A percentile compares a stretch with the other conserved stretches of the same genome.
Evolutionary conservation across 2,329 filamentous ascomycete species (phyloP).

Genomic region (Fusarium sarcochroum): DNA sequence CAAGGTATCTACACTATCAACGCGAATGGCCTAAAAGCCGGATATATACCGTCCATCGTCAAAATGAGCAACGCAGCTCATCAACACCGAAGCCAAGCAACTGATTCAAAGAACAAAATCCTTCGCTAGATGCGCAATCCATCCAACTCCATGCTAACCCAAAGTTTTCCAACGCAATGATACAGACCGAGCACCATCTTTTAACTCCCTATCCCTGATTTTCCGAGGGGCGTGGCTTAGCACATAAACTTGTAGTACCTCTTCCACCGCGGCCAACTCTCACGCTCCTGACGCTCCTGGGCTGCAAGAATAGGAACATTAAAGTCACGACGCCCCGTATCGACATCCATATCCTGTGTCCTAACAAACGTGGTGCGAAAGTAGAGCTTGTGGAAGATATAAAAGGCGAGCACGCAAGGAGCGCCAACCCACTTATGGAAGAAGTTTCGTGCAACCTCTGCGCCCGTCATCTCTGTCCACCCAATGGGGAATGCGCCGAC

Average conservation of each 20-base stretch:
- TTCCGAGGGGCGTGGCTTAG: conserved; percentile 52
- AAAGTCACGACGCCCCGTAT: conserved; percentile 87
- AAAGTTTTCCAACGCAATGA: conserved; percentile 20
- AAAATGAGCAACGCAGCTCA: not conserved
- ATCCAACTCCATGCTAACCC: conserved; percentile 38
- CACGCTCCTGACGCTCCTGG: conserved; percentile 83
- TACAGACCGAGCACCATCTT: conserved; percentile 8
- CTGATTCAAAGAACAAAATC: not conserved
- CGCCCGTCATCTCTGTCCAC: conserved; percentile 61
- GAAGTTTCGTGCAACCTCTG: conserved; percentile 72
- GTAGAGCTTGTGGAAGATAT: conserved; percentile 81
- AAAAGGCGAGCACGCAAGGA: conserved; percentile 77
- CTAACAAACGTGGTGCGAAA: conserved; percentile 78
- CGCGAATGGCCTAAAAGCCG: not conserved
- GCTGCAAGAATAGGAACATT: conserved; percentile 83
- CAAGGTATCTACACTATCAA: conserved; percentile 13
- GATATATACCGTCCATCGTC: not conserved
- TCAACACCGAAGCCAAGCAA: conserved; percentile 3
- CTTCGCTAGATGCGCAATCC: conserved; percentile 10
- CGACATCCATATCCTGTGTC: conserved; percentile 84
- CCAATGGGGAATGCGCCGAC: conserved; percentile 83
- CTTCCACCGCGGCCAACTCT: conserved; percentile 83
- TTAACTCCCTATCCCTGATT: not conserved
- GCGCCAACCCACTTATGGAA: conserved; percentile 81
- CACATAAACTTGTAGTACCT: conserved; percentile 81